These are phyloP conservation scores for Penicillium desertorum DNA, from an alignment of 495 filamentous ascomycete species.

Conservation along the genomic window DNA sequence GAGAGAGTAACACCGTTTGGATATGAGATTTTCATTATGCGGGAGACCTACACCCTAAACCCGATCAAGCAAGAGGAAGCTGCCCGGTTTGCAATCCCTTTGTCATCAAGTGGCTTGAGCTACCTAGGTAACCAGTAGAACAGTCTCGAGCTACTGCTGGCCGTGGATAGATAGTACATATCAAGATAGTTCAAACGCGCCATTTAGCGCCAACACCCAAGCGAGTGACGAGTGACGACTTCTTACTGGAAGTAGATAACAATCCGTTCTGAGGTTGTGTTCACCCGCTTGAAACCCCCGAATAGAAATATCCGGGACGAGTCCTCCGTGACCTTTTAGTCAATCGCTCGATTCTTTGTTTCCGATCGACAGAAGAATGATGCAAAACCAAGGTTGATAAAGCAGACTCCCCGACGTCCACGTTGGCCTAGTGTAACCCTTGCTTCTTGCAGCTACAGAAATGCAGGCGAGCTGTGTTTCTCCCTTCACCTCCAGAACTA, in stretches of 20 bases:
- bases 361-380: constrained; percentile 8
- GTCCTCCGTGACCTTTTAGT: constrained; percentile 8
- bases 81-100: neutral
- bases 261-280: neutral
- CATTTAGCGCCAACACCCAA: neutral
- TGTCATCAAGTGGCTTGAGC: neutral
- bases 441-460: constrained; percentile 8
- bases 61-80: constrained; percentile 8
- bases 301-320: neutral
- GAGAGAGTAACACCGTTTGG: constrained; percentile 8
- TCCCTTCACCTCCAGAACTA: constrained; percentile 9
- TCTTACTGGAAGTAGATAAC: neutral
- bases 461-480: constrained; percentile 6
- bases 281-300: neutral
- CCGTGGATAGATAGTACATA: neutral
- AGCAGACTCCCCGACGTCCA: constrained; percentile 6
- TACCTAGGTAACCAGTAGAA: no score
- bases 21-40: constrained; percentile 2
- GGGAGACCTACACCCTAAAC: neutral
- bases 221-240: neutral
- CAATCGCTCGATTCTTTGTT: constrained; percentile 1
- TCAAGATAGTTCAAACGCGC: constrained; percentile 3
- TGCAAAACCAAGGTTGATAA: constrained; percentile 7
- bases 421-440: constrained; percentile 11
- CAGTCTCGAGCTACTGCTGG: neutral